Evolutionary conservation across 768 basidiomycete species (phyloP), one percentile per base, ranked within the genome.

Genomic region (Hortiboletus campestris): DNA sequence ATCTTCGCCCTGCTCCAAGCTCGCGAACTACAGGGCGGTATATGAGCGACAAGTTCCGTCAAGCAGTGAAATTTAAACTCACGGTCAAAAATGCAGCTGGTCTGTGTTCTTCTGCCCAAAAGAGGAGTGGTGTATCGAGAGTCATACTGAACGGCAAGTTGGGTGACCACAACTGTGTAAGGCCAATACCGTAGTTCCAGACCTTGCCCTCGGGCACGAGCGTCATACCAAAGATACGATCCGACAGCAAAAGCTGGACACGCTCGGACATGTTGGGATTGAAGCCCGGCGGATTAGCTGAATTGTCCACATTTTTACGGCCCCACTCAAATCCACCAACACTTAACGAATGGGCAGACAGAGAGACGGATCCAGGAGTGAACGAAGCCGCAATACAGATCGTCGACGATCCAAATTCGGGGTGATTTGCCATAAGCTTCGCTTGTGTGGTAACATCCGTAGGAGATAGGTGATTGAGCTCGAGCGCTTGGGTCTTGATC

Each of bases 231-330:
- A 98, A 81, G 61, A 99, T 87, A 59, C 96, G 89, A 68, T 99
- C 97, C 17, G 95, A 98, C 22, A 98, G 77, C 55, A 98, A 78
- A 32, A 98, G 79, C 71, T 93, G 91, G 22, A 97, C 94, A 22
- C 94, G 86, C 70, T 96, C 95, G 2, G 94, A 96, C 96, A 98
- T 98, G 62, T 91, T 91, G n/a, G 94, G 92, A 73, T 96, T 98
- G 78, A 96, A 99, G 40, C 96, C 94, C 1, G 86, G 77, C 56
- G 93, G 92, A 68, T 91, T 93, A 36, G 83, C 80, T 36, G 91
- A 89, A 41, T 84, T 90, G 65, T 95, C 94, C 62, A 80, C 75
- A 63, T 95, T 96, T 78, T 97, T 98, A 63, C 96, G 79, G 40
- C 95, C 96, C 95, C 95, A 98, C 67, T 99, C 97, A 69, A 98